Evolutionary conservation across 1,284 basidiomycete species (phyloP).

Genomic region (Pulchroboletus neoregius): DNA sequence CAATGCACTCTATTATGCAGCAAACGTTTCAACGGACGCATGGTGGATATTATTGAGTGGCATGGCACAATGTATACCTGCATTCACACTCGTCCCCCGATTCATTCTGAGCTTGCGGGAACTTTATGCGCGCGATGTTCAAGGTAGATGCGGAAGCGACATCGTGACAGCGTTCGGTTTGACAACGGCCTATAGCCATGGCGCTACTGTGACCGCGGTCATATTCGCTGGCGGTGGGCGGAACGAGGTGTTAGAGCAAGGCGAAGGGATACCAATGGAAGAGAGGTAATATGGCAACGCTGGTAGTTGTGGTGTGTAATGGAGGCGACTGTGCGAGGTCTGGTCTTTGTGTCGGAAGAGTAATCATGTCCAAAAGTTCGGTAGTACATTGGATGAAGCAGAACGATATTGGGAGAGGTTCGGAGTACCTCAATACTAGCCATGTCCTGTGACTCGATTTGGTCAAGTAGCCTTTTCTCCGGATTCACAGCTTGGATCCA

Average conservation of each 20-base stretch:
- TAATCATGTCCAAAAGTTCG: no score
- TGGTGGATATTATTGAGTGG: neutral
- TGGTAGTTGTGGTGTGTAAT: no score
- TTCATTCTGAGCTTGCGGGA: neutral
- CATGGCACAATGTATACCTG: no score
- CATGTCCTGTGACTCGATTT: no score
- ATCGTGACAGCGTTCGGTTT: neutral
- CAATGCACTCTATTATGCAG: neutral
- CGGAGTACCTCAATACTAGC: no score
- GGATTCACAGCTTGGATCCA: no score
- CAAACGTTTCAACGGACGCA: neutral
- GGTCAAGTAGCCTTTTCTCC: no score
- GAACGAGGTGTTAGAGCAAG: neutral
- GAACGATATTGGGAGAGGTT: no score
- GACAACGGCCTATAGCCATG: neutral
- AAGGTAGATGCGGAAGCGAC: neutral
- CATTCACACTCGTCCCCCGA: neutral
- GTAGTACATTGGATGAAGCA: no score
- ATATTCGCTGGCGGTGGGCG: neutral
- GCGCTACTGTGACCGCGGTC: neutral
- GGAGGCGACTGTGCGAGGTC: no score
- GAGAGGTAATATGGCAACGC: no score
- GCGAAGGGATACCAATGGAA: neutral
- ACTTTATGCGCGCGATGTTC: neutral
- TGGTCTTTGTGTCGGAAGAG: no score